These are phyloP conservation scores for Glonium stellatum DNA, from an alignment of 495 filamentous ascomycete genomes.

Conservation along the genomic window DNA sequence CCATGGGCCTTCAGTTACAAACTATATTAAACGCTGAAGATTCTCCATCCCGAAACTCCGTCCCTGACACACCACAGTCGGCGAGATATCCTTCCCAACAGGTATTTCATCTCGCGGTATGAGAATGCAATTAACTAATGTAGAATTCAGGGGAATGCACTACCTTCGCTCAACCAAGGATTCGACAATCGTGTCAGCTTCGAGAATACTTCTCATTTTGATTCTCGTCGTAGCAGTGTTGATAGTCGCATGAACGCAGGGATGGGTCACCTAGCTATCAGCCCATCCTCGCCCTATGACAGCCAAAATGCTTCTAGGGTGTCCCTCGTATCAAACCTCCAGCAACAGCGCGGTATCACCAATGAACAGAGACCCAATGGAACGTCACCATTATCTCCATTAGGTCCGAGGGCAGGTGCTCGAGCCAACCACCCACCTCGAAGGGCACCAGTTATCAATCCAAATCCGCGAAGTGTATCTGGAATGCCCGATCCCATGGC, in stretches of 20 bases:
- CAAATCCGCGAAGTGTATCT: constrained; percentile 31
- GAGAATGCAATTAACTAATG: constrained; percentile 1
- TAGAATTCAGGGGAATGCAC: constrained; percentile 15
- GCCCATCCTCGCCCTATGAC: constrained; percentile 37
- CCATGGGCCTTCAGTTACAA: constrained; percentile 35
- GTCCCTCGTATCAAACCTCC: constrained; percentile 37
- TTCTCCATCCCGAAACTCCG: constrained; percentile 33
- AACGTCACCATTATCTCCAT: constrained; percentile 32
- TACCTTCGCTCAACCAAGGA: constrained; percentile 35
- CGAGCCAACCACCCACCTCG: constrained; percentile 27
- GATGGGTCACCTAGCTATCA: constrained; percentile 35
- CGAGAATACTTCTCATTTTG: constrained; percentile 29
- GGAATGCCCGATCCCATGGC: constrained; percentile 40
- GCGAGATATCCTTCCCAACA: constrained; percentile 28
- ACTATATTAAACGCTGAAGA: constrained; percentile 39
- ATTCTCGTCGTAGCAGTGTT: constrained; percentile 40
- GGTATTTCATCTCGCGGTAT: constrained; percentile 1
- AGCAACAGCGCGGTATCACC: constrained; percentile 34
- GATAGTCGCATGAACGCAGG: constrained; percentile 38
- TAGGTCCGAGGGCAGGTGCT: constrained; percentile 21
- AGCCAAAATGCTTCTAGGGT: constrained; percentile 39
- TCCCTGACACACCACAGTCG: constrained; percentile 36
- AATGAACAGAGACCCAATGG: constrained; percentile 33
- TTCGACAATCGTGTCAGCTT: constrained; percentile 33
- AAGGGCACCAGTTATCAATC: constrained; percentile 37